These are phyloP conservation scores for Populus davidiana DNA, from an alignment of 345 rosid genomes.

Conservation along the genomic window DNA sequence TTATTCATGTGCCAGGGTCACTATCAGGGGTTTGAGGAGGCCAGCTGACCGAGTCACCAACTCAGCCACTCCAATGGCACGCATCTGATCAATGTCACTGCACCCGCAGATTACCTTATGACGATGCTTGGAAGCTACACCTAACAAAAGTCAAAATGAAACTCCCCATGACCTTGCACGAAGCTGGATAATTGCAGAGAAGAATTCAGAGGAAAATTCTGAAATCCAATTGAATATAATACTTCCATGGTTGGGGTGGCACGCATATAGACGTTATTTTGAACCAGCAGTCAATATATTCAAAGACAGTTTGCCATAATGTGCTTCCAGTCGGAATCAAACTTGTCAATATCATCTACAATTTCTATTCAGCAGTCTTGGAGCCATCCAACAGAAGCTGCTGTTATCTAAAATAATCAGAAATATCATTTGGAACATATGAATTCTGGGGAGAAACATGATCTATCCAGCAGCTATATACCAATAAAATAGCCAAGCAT, in stretches of 20 bases:
- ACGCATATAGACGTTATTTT: background rate
- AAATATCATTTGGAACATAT: background rate
- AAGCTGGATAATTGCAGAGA: background rate
- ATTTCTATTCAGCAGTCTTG: background rate
- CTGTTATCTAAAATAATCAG: background rate
- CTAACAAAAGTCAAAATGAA: background rate
- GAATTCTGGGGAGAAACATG: no score
- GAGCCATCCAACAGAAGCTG: background rate
- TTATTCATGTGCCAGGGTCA: no score
- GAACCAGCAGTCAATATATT: background rate
- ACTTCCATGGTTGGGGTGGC: background rate
- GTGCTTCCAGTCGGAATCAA: background rate
- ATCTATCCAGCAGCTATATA: no score
- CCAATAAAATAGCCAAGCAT: no score
- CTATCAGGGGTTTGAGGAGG: background rate
- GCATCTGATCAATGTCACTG: background rate
- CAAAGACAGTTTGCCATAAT: background rate
- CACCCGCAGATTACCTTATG: background rate
- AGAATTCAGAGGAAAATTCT: no score
- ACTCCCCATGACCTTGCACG: background rate
- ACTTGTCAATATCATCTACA: background rate
- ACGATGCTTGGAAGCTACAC: background rate
- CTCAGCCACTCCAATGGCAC: background rate
- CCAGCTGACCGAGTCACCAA: background rate
- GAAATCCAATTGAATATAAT: background rate